A percentile compares a stretch with the other conserved stretches of the same genome.
phyloP scores from a whole-genome alignment of 2,329 filamentous ascomycete species.

The Xylogone sp. region DNA sequence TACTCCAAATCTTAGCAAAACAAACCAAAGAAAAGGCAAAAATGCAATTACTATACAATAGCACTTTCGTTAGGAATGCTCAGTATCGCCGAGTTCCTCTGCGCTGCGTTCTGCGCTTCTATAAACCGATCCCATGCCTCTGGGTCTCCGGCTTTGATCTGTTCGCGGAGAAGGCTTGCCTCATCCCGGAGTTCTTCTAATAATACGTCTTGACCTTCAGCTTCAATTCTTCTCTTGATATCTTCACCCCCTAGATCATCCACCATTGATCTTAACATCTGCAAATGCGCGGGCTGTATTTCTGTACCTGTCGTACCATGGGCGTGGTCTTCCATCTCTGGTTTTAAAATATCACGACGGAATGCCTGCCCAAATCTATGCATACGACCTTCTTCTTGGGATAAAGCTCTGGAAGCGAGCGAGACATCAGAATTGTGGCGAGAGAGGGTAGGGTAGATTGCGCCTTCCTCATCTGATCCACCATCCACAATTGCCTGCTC shows the following conservation, averaged over 20 bases:
- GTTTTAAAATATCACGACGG: slow-evolving; percentile 57
- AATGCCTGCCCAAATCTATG: slow-evolving; percentile 66
- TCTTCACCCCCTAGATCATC: slow-evolving; percentile 59
- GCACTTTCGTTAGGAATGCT: slow-evolving; percentile 16
- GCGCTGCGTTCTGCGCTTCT: slow-evolving; percentile 48
- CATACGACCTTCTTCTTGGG: slow-evolving; percentile 66
- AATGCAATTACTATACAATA: slow-evolving; percentile 12
- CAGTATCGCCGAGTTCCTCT: slow-evolving; percentile 17
- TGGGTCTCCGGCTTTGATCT: slow-evolving; percentile 57
- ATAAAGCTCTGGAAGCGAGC: slow-evolving; percentile 59
- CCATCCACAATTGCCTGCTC: slow-evolving; percentile 18
- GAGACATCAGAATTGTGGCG: slow-evolving; percentile 65
- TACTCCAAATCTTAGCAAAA: too few species aligned
- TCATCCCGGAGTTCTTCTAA: slow-evolving; percentile 53
- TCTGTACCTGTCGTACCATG: slow-evolving; percentile 39
- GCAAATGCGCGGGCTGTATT: slow-evolving; percentile 22
- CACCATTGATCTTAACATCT: slow-evolving; percentile 58
- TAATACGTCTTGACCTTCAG: slow-evolving; percentile 51
- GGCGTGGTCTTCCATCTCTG: slow-evolving; percentile 17
- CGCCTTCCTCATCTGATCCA: slow-evolving; percentile 37
- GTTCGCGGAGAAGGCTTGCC: slow-evolving; percentile 35
- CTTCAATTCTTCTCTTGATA: slow-evolving; percentile 47
- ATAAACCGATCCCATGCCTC: slow-evolving; percentile 62
- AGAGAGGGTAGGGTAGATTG: slow-evolving; percentile 39
- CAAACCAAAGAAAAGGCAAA: background rate